Percentiles rank a stretch among this genome's conserved stretches.
These are phyloP conservation scores for Pascua sp. DNA, from an alignment of 1,284 basidiomycete species.

Conservation along the genomic window DNA sequence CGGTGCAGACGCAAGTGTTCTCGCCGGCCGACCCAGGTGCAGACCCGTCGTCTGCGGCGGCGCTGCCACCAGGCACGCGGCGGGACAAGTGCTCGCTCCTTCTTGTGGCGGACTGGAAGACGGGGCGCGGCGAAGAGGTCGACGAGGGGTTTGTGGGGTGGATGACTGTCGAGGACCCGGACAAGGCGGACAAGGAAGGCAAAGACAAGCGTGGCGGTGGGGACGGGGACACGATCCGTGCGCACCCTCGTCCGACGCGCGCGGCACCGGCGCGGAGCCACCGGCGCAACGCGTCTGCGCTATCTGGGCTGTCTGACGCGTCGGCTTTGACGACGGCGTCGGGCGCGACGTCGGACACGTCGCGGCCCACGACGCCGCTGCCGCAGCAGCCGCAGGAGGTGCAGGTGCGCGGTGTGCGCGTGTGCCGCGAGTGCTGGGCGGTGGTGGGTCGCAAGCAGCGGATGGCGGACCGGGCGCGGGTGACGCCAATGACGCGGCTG, in stretches of 20 bases:
- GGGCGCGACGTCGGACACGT: slow-evolving; percentile 11
- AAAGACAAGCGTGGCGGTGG: no score
- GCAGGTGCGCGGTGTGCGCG: slow-evolving; percentile 74
- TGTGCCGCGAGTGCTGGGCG: slow-evolving; percentile 76
- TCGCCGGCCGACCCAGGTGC: slow-evolving; percentile 30
- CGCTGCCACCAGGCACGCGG: slow-evolving; percentile 54
- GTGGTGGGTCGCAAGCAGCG: slow-evolving; percentile 83
- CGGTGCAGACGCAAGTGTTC: slow-evolving; percentile 45
- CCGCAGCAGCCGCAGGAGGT: slow-evolving; percentile 59
- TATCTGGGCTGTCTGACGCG: not conserved
- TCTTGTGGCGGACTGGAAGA: slow-evolving; percentile 72
- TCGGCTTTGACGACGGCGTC: slow-evolving; percentile 1
- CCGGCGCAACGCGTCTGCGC: not conserved
- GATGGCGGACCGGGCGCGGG: slow-evolving; percentile 61
- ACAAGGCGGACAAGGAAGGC: slow-evolving; percentile 44
- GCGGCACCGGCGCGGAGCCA: not conserved
- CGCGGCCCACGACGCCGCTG: slow-evolving; percentile 21
- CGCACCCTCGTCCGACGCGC: not conserved
- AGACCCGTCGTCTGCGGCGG: slow-evolving; percentile 3
- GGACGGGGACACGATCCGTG: not conserved
- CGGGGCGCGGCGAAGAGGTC: slow-evolving; percentile 74
- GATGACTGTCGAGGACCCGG: slow-evolving; percentile 44
- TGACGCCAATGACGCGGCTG: slow-evolving; percentile 64
- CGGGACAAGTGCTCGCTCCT: slow-evolving; percentile 68
- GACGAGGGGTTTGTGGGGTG: slow-evolving; percentile 76